Base-by-base conservation (phyloP, 257 asterid genomes). In the Solanum chilense region DNA sequence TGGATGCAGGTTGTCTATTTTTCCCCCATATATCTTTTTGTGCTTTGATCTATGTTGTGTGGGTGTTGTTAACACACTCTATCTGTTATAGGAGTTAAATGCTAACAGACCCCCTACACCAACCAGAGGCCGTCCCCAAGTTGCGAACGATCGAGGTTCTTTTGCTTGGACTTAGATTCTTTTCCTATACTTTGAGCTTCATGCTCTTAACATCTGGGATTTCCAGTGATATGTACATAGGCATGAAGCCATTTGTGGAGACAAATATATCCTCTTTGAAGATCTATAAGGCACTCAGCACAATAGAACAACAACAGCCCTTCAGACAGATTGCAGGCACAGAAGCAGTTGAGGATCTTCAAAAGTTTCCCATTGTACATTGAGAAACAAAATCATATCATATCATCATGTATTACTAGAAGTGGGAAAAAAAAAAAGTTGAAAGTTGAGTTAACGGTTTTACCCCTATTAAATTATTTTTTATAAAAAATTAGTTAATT, bases 101-200 rank as follows among this genome's bases (percentile, higher is more conserved):
- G 99, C 98, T 18, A 97, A 97, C 94, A 91, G 99, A 74, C 84
- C 99, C 76, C 94, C 99, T 2, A 97, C 99, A 18, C 99, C 99
- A 12, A 97, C 99, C 25, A 93, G 99, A 90, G 99, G 99, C 21
- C 99, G 98, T 64, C 99, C 98, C 58, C 99, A 93, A 94, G 98
- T 92, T 83, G 89, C 95, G 66, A 93, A 86, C 52, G 99, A 97
- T 77, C 94, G 96, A 93, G 98, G 96, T 93, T 95, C 99, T 92
- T 94, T 96, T 88, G 97, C 99, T 87, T 96, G 99, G 99, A 91
- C 94, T 91, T 95, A 96, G 90, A 87, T 90, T 90, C 89, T 91
- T 92, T 89, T 89, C 74, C 85, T 90, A 82, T 86, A 82, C 88
- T 88, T 89, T 89, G 86, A 70, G 90, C 91, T 82, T 89, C 91